Base-by-base conservation (phyloP, 2,329 filamentous ascomycete genomes). In the Sclerotinia subarctica region DNA sequence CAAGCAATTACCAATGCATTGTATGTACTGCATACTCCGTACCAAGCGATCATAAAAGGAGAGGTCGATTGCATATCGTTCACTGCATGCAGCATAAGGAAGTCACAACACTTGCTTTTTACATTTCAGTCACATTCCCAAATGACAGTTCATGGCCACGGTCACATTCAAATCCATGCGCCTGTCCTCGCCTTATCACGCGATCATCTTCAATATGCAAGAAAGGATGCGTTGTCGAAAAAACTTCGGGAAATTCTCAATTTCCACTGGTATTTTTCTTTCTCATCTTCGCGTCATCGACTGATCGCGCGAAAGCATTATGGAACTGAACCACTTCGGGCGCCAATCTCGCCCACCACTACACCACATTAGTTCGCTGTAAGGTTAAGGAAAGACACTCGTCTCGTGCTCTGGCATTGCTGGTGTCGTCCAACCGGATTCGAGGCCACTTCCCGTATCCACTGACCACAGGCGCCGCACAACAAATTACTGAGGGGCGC, bases 301-400 rank as follows among this genome's bases (percentile, higher is more conserved):
- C 24, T 59, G 38, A 19, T 46, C 29, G 56, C 21, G 26, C 59
- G n/a, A 35, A 38, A 62, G 13, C 59, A n/a, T 35, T 60, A 13
- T 67, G 38, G 52, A 44, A 35, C 46, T 47, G 52, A 44, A 35
- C 46, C 46, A 63, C 38, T 63, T 44, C 35, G 26, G 24, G 46
- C 56, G 24, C n/a, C 35, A 63, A 60, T 26, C 24, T 52, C 56
- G 21, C 47, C 65, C 56, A 54, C 35, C 47, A 63, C 35, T 62
- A 63, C 65, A 67, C 56, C 35, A 47, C 65, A 67, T 67, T 67
- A 53, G 56, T 21, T 47, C 46, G 8, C 46, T 53, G 65, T 62
- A 46, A 44, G 44, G 38, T 42, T 17, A 42, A 17, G 38, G 38
- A 24, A 42, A 60, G 47, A 44, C 35, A 24, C 21, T 42, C 21